phyloP scores from a whole-genome alignment of 495 filamentous ascomycete genomes.

The Talaromyces borbonicus region DNA sequence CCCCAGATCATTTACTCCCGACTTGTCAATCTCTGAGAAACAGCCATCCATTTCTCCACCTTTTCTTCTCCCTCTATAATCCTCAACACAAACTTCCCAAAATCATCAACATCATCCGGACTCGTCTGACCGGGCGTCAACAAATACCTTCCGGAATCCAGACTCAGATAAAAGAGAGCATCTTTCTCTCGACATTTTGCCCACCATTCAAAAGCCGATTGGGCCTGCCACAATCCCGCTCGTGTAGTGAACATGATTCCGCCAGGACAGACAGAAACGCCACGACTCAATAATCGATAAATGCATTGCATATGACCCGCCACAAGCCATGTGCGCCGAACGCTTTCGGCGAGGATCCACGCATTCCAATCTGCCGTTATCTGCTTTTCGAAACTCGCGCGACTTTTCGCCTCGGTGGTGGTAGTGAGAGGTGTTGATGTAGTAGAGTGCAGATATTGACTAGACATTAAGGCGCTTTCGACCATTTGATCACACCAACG shows the following conservation, averaged over 20 bases:
- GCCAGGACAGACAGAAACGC: neutral
- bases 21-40: neutral
- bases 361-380: conserved; percentile 4
- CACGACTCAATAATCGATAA: conserved; percentile 2
- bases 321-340: conserved; percentile 7
- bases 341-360: conserved; percentile 7
- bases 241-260: conserved; percentile 6
- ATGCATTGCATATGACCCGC: conserved; percentile 6
- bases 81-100: conserved; percentile 5
- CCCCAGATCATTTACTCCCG: too few relatives aligned
- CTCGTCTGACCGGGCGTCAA: neutral
- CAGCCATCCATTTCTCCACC: conserved; percentile 3
- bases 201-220: conserved; percentile 7
- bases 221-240: conserved; percentile 4
- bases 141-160: neutral
- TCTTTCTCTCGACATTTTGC: conserved; percentile 2
- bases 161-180: conserved; percentile 4
- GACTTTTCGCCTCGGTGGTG: neutral
- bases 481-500: conserved; percentile 1
- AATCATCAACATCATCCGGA: conserved; percentile 6
- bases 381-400: neutral
- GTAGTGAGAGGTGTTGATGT: neutral
- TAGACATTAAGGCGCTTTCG: conserved; percentile 6
- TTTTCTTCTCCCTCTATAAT: neutral
- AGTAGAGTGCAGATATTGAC: conserved; percentile 1